A percentile compares a stretch with the other conserved stretches of the same genome.
These are phyloP conservation scores for Malassezia yamatoensis DNA, from an alignment of 1,284 basidiomycete genomes.

Conservation along the genomic window DNA sequence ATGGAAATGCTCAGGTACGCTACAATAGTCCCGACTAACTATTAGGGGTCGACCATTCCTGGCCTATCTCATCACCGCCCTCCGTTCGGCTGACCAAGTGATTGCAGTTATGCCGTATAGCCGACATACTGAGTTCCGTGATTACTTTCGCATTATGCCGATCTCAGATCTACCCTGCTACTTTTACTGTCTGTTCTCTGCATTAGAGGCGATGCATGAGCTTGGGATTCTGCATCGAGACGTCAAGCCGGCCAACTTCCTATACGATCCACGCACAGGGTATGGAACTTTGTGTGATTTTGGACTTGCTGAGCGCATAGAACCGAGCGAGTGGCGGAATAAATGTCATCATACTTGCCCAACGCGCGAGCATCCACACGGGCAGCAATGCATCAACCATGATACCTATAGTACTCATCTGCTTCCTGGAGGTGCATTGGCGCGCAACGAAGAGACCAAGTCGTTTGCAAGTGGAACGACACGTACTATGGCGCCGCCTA, in stretches of 20 bases:
- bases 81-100: conserved; percentile 81
- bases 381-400: conserved; percentile 32
- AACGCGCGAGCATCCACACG: conserved; percentile 29
- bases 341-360: conserved; percentile 45
- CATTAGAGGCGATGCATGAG: conserved; percentile 77
- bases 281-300: conserved; percentile 87
- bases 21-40: no score
- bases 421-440: conserved; percentile 31
- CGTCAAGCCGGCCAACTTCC: conserved; percentile 95
- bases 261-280: conserved; percentile 76
- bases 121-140: conserved; percentile 80
- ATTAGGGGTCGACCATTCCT: conserved; percentile 25
- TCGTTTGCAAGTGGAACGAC: conserved; percentile 48
- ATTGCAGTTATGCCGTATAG: conserved; percentile 91
- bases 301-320: conserved; percentile 56
- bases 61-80: conserved; percentile 79
- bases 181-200: conserved; percentile 81
- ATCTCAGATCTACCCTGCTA: conserved; percentile 71
- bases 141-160: conserved; percentile 63
- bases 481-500: conserved; percentile 34
- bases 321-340: conserved; percentile 37
- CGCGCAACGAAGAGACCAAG: conserved; percentile 16
- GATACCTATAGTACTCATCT: conserved; percentile 31
- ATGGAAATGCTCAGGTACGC: conserved; percentile 60
- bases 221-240: conserved; percentile 87